Percentiles rank a stretch among this genome's conserved stretches.
Evolutionary conservation across 495 filamentous ascomycete species (phyloP).

Genomic region (Hypoxylon fuscum): DNA sequence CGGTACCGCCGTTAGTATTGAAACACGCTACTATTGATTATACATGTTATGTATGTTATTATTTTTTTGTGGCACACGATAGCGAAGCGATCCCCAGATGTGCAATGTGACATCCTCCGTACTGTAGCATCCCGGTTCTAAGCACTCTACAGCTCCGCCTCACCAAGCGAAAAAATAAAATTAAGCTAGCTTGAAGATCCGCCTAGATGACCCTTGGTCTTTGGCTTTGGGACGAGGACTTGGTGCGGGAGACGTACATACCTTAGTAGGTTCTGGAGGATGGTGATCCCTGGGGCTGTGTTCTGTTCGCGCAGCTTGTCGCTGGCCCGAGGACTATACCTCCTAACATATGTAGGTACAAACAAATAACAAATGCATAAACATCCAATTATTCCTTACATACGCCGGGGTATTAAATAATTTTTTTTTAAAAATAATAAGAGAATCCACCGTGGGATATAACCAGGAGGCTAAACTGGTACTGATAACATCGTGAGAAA

Average conservation of each 20-base stretch:
- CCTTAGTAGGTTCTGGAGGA: constrained; percentile 11
- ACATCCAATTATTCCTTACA: no score
- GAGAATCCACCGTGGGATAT: no score
- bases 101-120: constrained; percentile 7
- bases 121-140: constrained; percentile 12
- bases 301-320: background rate
- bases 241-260: constrained; percentile 15
- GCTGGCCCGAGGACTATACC: no score
- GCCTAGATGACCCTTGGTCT: constrained; percentile 36
- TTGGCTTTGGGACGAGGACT: constrained; percentile 12
- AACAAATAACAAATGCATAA: no score
- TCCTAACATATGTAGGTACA: no score
- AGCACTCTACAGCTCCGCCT: constrained; percentile 29
- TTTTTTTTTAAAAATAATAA: no score
- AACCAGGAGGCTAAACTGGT: no score
- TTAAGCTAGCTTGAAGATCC: constrained; percentile 29
- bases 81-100: constrained; percentile 35
- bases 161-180: constrained; percentile 9
- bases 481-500: no score
- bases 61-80: constrained; percentile 8
- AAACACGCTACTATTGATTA: background rate
- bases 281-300: constrained; percentile 34
- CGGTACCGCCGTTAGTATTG: background rate
- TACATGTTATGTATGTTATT: background rate
- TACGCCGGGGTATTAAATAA: no score